Percentiles rank a stretch among this genome's conserved stretches.
phyloP scores from a whole-genome alignment of 345 rosid species.

The Citrus sp. region DNA sequence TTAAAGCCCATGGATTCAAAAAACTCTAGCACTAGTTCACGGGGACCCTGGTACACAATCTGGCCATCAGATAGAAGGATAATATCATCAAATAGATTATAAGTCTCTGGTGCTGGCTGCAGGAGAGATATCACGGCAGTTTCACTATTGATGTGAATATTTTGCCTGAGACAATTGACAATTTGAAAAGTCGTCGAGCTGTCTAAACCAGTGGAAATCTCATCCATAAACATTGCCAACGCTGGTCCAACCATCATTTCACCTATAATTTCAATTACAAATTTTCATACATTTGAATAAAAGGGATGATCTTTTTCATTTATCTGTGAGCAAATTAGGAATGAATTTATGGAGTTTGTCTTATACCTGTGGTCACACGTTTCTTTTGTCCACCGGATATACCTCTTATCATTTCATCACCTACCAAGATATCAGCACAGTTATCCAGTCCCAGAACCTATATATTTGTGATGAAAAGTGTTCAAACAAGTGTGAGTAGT shows the following conservation, averaged over 20 bases:
- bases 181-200: slow-evolving; percentile 73
- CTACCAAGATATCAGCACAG: slow-evolving; percentile 64
- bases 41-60: slow-evolving; percentile 67
- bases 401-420: slow-evolving; percentile 59
- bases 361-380: slow-evolving; percentile 58
- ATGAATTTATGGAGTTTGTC: background rate
- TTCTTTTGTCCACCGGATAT: slow-evolving; percentile 72
- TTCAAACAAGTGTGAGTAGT: background rate
- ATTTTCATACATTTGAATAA: too few species aligned
- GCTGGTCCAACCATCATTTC: slow-evolving; percentile 77
- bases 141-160: slow-evolving; percentile 44
- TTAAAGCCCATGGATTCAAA: slow-evolving; percentile 64
- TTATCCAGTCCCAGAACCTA: slow-evolving; percentile 58
- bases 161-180: slow-evolving; percentile 57
- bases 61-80: slow-evolving; percentile 66
- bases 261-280: slow-evolving; percentile 28
- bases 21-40: slow-evolving; percentile 48
- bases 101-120: slow-evolving; percentile 81
- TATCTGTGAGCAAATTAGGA: background rate
- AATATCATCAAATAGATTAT: slow-evolving; percentile 66
- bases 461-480: too few species aligned
- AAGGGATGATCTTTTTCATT: background rate
- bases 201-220: slow-evolving; percentile 76
- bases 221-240: slow-evolving; percentile 64
- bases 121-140: slow-evolving; percentile 74